phyloP scores from a whole-genome alignment of 2,329 filamentous ascomycete genomes.

The Arthrobotrys musiformis region DNA sequence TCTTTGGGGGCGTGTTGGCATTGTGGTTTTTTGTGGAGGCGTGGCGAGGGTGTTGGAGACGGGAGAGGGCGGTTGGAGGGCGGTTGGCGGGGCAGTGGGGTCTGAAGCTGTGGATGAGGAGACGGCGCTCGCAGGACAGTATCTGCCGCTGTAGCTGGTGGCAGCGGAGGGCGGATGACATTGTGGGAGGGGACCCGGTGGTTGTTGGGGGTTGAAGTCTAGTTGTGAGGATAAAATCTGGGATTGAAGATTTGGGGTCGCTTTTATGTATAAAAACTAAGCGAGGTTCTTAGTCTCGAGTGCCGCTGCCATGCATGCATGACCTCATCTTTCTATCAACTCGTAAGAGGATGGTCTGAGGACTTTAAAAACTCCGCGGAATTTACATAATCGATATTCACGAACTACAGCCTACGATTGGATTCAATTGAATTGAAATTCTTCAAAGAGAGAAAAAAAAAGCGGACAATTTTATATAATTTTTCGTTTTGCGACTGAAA shows the following conservation, averaged over 20 bases:
- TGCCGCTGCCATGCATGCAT: background rate
- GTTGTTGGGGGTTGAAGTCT: background rate
- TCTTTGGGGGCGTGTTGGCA: background rate
- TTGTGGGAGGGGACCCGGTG: conserved; percentile 23
- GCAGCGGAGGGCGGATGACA: conserved; percentile 47
- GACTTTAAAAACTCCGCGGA: conserved; percentile 17
- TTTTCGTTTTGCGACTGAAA: conserved; percentile 22
- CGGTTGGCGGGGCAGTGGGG: conserved; percentile 9
- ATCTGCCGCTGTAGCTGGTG: conserved; percentile 43
- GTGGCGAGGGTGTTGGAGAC: conserved; percentile 30
- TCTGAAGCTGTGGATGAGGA: conserved; percentile 27
- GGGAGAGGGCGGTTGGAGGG: conserved; percentile 3
- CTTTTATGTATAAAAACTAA: too few species aligned
- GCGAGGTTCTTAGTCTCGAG: conserved; percentile 10
- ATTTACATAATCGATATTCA: conserved; percentile 2
- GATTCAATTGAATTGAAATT: too few species aligned
- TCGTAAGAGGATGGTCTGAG: conserved; percentile 7
- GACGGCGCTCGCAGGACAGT: conserved; percentile 25
- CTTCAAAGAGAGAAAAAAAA: too few species aligned
- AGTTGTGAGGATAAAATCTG: background rate
- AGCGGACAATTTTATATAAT: conserved; percentile 19
- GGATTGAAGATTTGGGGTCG: background rate
- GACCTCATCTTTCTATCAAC: background rate
- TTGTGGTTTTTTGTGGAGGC: conserved; percentile 27
- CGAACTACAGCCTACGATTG: background rate